phyloP scores from a whole-genome alignment of 2,329 filamentous ascomycete species.

The Diatrype stigma region DNA sequence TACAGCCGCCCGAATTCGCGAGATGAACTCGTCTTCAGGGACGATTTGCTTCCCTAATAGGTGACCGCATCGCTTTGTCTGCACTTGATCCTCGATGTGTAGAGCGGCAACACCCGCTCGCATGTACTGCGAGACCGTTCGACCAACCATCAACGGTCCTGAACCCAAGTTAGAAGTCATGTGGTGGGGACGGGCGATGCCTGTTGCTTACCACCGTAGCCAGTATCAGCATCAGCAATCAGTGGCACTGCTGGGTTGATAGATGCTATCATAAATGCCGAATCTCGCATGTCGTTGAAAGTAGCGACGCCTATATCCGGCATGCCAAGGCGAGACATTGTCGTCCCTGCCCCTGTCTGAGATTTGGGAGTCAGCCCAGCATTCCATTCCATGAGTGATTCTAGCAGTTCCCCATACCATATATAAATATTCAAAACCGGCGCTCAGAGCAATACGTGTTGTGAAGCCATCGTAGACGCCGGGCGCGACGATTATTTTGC shows the following conservation, averaged over 20 bases:
- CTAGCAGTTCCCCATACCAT: constrained; percentile 49
- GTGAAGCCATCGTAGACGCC: constrained; percentile 67
- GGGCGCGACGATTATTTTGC: constrained; percentile 50
- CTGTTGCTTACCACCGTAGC: constrained; percentile 37
- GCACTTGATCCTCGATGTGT: constrained; percentile 31
- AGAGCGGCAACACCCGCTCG: constrained; percentile 25
- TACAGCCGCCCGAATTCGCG: constrained; percentile 27
- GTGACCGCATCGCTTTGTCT: constrained; percentile 34
- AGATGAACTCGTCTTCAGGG: constrained; percentile 19
- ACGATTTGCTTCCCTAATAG: constrained; percentile 31
- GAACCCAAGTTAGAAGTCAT: not conserved
- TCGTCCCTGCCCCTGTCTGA: constrained; percentile 18
- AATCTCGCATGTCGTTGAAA: constrained; percentile 57
- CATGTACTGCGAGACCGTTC: constrained; percentile 34
- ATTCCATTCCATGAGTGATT: not conserved
- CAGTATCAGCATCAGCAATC: constrained; percentile 59
- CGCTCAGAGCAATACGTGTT: constrained; percentile 55
- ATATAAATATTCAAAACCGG: constrained; percentile 60
- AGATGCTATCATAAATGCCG: constrained; percentile 61
- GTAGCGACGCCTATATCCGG: constrained; percentile 60
- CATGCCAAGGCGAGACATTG: constrained; percentile 51
- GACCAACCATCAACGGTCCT: constrained; percentile 47
- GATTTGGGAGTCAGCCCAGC: not conserved
- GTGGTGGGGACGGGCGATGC: not conserved
- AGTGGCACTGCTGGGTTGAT: constrained; percentile 52